phyloP scores from a whole-genome alignment of 768 basidiomycete species.

The Trametes cubensis region DNA sequence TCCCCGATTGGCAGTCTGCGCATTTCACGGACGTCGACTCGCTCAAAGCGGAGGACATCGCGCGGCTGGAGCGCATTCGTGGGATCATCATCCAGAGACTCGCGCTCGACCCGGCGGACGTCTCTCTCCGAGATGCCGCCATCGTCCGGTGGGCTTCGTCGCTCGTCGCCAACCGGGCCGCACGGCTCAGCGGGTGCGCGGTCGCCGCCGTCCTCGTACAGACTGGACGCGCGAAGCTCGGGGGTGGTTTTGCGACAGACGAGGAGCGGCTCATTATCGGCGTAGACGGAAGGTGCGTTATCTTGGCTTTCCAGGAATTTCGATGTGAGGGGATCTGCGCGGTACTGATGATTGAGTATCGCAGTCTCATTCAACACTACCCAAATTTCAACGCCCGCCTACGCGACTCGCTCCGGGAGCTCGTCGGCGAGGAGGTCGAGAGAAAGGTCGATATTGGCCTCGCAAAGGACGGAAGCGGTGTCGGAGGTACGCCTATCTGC shows the following conservation, averaged over 20 bases:
- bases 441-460: conserved; percentile 81
- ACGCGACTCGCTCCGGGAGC: conserved; percentile 67
- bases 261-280: conserved; percentile 71
- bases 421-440: conserved; percentile 85
- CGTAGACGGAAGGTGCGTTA: conserved; percentile 84
- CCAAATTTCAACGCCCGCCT: conserved; percentile 80
- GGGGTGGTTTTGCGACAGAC: conserved; percentile 35
- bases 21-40: conserved; percentile 33
- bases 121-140: conserved; percentile 51
- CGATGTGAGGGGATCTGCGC: not conserved
- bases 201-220: conserved; percentile 86
- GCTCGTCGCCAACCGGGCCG: conserved; percentile 81
- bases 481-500: conserved; percentile 74
- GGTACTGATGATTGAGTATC: not conserved
- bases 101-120: conserved; percentile 56
- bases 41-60: conserved; percentile 26
- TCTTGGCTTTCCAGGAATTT: too few relatives aligned
- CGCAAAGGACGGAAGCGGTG: conserved; percentile 97
- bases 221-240: conserved; percentile 66
- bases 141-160: conserved; percentile 81
- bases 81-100: conserved; percentile 64
- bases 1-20: conserved; percentile 19
- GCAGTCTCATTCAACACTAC: conserved; percentile 88
- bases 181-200: conserved; percentile 81
- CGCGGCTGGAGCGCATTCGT: conserved; percentile 56